A percentile compares a stretch with the other conserved stretches of the same genome.
Conservation (phyloP, 805 yeast genomes). For the Starmerella geochares region DNA sequence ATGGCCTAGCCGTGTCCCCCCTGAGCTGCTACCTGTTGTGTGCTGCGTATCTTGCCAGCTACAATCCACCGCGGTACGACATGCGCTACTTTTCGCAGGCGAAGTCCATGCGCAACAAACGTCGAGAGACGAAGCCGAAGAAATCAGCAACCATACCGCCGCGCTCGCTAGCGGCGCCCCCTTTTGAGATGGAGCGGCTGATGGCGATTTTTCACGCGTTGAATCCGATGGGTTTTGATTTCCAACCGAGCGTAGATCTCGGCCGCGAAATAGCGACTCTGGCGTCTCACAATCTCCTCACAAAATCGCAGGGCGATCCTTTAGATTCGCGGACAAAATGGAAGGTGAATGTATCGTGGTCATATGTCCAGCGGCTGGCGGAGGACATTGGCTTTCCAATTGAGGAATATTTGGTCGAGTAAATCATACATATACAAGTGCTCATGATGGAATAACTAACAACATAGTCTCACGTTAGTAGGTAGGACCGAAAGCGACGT, state of each 20-base stretch:
- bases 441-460: not conserved
- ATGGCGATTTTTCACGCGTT: slow-evolving; percentile 71
- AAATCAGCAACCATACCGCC: slow-evolving; percentile 45
- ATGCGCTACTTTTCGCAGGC: slow-evolving; percentile 57
- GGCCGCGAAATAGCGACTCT: slow-evolving; percentile 50
- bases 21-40: slow-evolving; percentile 51
- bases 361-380: slow-evolving; percentile 49
- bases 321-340: slow-evolving; percentile 62
- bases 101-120: slow-evolving; percentile 37
- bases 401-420: slow-evolving; percentile 46
- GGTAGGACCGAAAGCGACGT: not conserved
- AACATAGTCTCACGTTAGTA: not conserved
- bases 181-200: slow-evolving; percentile 68
- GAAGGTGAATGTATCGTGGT: slow-evolving; percentile 69
- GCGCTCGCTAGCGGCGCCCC: slow-evolving; percentile 56
- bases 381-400: slow-evolving; percentile 56
- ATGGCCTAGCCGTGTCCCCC: slow-evolving; percentile 3
- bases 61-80: slow-evolving; percentile 59
- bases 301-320: slow-evolving; percentile 40
- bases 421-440: slow-evolving; percentile 1
- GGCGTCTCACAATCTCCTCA: slow-evolving; percentile 42
- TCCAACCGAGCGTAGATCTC: slow-evolving; percentile 32
- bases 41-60: slow-evolving; percentile 77
- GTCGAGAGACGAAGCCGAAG: slow-evolving; percentile 36
- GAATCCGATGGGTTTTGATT: slow-evolving; percentile 37